phyloP scores from a whole-genome alignment of 169 alveolate species.

The Pseudocohnilembus persalinus region DNA sequence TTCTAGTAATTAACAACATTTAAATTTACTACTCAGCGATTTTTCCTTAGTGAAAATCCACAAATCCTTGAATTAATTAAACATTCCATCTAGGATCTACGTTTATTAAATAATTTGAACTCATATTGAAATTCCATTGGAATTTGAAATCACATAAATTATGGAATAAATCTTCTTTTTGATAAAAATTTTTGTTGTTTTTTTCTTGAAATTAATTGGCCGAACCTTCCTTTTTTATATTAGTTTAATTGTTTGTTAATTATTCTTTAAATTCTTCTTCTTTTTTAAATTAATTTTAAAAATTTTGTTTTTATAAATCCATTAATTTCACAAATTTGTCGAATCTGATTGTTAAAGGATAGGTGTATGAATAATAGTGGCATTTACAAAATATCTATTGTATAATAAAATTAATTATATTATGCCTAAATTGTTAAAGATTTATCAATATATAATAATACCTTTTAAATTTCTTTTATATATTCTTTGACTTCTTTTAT shows the following conservation, averaged over 20 bases:
- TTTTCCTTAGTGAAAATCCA: neutral
- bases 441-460: no score
- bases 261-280: no score
- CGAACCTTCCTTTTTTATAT: no score
- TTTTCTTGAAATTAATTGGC: no score
- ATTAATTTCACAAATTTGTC: neutral
- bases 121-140: neutral
- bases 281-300: no score
- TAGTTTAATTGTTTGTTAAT: no score
- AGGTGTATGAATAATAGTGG: neutral
- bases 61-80: neutral
- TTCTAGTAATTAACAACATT: neutral
- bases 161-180: no score
- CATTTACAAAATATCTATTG: neutral
- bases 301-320: no score
- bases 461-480: no score
- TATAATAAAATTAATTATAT: no score
- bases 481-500: no score
- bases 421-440: neutral
- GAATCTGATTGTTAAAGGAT: neutral
- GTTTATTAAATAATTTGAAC: neutral
- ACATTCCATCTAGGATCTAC: neutral
- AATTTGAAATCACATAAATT: neutral
- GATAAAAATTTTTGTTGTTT: no score
- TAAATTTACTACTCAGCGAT: neutral